phyloP scores from a whole-genome alignment of 2,329 filamentous ascomycete genomes.

The Penicillium polonicum region DNA sequence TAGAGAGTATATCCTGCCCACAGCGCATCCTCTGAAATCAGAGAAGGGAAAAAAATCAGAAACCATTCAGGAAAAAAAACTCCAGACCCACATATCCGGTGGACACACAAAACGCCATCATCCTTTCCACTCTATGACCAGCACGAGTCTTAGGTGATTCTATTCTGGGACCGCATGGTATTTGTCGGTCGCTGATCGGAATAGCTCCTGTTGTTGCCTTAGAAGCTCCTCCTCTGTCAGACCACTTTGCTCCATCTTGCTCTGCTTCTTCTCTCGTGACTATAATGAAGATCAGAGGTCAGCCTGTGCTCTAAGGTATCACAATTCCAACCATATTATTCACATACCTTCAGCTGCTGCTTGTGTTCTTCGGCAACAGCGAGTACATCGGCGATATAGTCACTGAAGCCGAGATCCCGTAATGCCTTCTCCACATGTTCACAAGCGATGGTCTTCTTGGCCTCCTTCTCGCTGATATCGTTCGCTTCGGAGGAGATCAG shows the following conservation, averaged over 20 bases:
- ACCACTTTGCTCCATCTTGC: conserved; percentile 93
- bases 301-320: neutral
- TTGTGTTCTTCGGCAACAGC: conserved; percentile 90
- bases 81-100: conserved; percentile 14
- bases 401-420: conserved; percentile 85
- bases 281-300: conserved; percentile 41
- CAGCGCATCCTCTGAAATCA: conserved; percentile 2
- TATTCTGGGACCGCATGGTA: conserved; percentile 57
- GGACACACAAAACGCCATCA: conserved; percentile 25
- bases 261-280: conserved; percentile 94
- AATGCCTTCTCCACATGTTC: conserved; percentile 96
- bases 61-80: conserved; percentile 14
- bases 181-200: conserved; percentile 74
- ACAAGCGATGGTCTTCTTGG: conserved; percentile 98
- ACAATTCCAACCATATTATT: neutral
- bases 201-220: conserved; percentile 85
- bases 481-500: conserved; percentile 98
- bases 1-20: conserved; percentile 8
- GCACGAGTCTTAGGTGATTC: conserved; percentile 25
- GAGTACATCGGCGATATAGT: conserved; percentile 85
- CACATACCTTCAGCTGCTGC: conserved; percentile 78
- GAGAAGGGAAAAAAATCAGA: conserved; percentile 2
- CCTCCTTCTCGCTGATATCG: conserved; percentile 97
- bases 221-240: conserved; percentile 88
- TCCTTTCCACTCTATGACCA: conserved; percentile 33